Conservation (phyloP, 192 early-diverging fungal genomes). For the Gaertneriomyces sp. region DNA sequence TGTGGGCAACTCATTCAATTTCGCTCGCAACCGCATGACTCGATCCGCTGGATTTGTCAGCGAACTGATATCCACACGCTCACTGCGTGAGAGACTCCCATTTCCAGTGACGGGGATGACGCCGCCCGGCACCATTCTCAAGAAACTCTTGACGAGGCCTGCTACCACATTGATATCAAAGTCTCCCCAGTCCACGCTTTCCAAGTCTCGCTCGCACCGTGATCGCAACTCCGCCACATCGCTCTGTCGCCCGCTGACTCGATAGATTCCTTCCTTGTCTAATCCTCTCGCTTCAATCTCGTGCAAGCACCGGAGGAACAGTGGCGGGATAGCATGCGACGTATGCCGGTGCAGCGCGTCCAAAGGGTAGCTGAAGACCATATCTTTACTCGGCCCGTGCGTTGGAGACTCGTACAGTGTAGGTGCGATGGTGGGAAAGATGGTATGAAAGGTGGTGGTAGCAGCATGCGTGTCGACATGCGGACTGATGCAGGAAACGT, state of each 20-base stretch:
- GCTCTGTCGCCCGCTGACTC: constrained; percentile 29
- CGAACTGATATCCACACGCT: too few relatives aligned
- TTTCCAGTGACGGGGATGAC: too few relatives aligned
- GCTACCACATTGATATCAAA: constrained; percentile 63
- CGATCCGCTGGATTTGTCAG: constrained; percentile 41
- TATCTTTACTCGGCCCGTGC: constrained; percentile 26
- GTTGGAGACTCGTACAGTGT: constrained; percentile 26
- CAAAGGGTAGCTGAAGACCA: constrained; percentile 40
- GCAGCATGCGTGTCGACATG: constrained; percentile 3
- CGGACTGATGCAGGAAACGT: constrained; percentile 13
- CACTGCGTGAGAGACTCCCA: too few relatives aligned
- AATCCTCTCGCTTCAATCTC: constrained; percentile 38
- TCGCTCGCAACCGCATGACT: constrained; percentile 33
- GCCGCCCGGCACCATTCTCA: constrained; percentile 63
- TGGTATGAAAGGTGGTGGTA: constrained; percentile 2
- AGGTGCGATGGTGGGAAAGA: constrained; percentile 19
- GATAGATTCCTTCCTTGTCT: constrained; percentile 36
- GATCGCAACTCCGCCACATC: constrained; percentile 30
- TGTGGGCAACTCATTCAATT: constrained; percentile 40
- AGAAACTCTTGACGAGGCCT: constrained; percentile 60
- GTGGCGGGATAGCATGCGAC: constrained; percentile 15
- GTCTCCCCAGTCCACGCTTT: constrained; percentile 37
- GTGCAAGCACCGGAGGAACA: constrained; percentile 25
- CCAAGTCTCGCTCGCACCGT: constrained; percentile 27
- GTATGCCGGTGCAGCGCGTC: constrained; percentile 4